phyloP scores from a whole-genome alignment of 2,329 filamentous ascomycete genomes.

The Cladophialophora psammophila region DNA sequence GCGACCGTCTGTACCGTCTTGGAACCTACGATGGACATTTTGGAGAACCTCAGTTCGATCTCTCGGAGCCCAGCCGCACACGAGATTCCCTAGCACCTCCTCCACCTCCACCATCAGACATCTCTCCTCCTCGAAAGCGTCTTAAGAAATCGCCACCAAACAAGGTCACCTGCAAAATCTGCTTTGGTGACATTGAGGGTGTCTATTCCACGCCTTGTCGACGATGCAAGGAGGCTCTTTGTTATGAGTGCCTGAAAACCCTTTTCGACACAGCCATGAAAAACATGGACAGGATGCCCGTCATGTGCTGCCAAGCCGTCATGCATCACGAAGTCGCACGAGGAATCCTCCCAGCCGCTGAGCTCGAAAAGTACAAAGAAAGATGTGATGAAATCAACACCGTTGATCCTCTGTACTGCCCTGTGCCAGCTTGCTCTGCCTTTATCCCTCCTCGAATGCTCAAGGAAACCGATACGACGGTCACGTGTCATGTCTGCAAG shows the following conservation, averaged over 20 bases:
- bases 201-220: conserved; percentile 33
- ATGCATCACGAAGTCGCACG: conserved; percentile 53
- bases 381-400: conserved; percentile 57
- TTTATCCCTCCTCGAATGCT: conserved; percentile 54
- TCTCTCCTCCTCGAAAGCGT: conserved; percentile 21
- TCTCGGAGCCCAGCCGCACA: conserved; percentile 4
- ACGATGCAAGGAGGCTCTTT: conserved; percentile 26
- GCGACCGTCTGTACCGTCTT: conserved; percentile 8
- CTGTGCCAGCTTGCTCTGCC: conserved; percentile 55
- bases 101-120: conserved; percentile 12
- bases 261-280: conserved; percentile 30
- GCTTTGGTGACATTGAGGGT: conserved; percentile 21
- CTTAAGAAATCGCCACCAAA: conserved; percentile 9
- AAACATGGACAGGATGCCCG: conserved; percentile 33
- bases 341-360: conserved; percentile 46
- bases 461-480: conserved; percentile 30
- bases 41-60: conserved; percentile 13
- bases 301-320: conserved; percentile 50
- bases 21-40: conserved; percentile 10
- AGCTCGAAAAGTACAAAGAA: conserved; percentile 49
- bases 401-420: conserved; percentile 57
- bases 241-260: conserved; percentile 32
- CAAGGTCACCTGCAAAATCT: conserved; percentile 25
- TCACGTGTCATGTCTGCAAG: conserved; percentile 56
- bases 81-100: not conserved